phyloP scores from a whole-genome alignment of 495 filamentous ascomycete species.

The Pseudotulostoma volvatum region DNA sequence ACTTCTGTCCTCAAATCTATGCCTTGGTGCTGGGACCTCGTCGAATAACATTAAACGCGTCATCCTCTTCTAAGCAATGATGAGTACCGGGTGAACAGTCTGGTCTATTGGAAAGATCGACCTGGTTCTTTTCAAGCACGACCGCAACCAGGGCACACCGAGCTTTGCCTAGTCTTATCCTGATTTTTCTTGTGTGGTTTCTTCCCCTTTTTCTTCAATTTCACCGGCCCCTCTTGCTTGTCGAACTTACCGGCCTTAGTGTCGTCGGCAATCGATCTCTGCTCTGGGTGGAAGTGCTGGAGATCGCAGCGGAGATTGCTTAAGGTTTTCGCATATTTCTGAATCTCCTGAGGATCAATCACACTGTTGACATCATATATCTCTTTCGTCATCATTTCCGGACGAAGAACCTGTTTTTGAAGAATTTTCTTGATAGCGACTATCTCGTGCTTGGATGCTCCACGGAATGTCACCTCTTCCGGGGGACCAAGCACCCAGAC shows the following conservation, averaged over 20 bases:
- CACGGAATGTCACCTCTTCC: constrained; percentile 2
- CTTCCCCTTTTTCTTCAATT: background rate
- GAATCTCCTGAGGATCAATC: background rate
- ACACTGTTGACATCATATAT: constrained; percentile 2
- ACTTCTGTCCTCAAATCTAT: no score
- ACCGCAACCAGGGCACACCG: no score
- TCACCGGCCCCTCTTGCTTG: no score
- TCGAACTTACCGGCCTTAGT: no score
- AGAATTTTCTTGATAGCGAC: constrained; percentile 1
- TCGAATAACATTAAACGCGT: no score
- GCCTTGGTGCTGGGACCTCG: no score
- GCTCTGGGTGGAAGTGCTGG: no score
- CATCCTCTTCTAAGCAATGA: no score
- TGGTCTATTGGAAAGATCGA: no score
- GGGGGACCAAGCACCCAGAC: constrained; percentile 6
- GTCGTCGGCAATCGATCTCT: no score
- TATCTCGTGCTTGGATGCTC: constrained; percentile 1
- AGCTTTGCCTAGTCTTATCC: background rate
- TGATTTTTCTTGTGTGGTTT: background rate
- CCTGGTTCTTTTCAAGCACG: no score
- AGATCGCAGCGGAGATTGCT: constrained; percentile 1
- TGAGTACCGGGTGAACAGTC: no score
- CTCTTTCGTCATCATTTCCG: background rate
- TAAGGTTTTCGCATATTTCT: constrained; percentile 1
- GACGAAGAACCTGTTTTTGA: background rate